Base-by-base conservation (phyloP, 768 basidiomycete species). In the Mycena galericulata region DNA sequence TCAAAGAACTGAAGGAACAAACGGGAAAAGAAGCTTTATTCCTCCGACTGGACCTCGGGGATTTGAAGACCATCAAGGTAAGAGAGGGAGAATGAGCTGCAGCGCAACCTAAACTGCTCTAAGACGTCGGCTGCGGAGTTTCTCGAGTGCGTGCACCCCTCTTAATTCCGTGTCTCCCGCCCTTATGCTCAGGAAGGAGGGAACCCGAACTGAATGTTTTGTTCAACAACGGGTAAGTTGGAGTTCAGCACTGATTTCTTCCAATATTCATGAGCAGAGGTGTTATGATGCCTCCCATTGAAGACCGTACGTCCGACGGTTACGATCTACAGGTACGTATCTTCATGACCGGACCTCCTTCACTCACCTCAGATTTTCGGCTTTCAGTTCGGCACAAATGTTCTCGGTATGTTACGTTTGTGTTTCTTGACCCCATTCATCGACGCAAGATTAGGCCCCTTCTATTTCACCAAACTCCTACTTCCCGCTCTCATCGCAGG, bases 11-110 rank as follows among this genome's bases (percentile, higher is more conserved):
- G 29, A 79, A 80, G 63, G 58, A 72, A 34, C 75, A 74, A 38
- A 84, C 83, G 2, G 82, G 83, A 26, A 80, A 79, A 34, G 76
- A 79, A 20, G 78, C 79, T 2, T 40, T 80, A 18, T 79, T 81
- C 61, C 72, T 85, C 20, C 62, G 78, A 57, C 75, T 84, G 9
- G 82, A 86, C 56, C 72, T 85, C n/a, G 76, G 76, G 0, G 79
- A 80, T 71, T 68, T 85, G 40, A 72, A 74, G 18, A 72, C 73
- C n/a, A 72, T 86, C 59, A 78, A 78, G 57, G 65, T n/a, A n/a
- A n/a, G n/a, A n/a, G n/a, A n/a, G n/a, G n/a, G n/a, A n/a, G n/a
- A n/a, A n/a, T n/a, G n/a, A n/a, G n/a, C n/a, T n/a, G n/a, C n/a
- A n/a, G n/a, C n/a, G n/a, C n/a, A n/a, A n/a, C n/a, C n/a, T n/a